A percentile compares a stretch with the other conserved stretches of the same genome.
Conservation (phyloP, 805 yeast species). For the Metschnikowia bowlesiae region DNA sequence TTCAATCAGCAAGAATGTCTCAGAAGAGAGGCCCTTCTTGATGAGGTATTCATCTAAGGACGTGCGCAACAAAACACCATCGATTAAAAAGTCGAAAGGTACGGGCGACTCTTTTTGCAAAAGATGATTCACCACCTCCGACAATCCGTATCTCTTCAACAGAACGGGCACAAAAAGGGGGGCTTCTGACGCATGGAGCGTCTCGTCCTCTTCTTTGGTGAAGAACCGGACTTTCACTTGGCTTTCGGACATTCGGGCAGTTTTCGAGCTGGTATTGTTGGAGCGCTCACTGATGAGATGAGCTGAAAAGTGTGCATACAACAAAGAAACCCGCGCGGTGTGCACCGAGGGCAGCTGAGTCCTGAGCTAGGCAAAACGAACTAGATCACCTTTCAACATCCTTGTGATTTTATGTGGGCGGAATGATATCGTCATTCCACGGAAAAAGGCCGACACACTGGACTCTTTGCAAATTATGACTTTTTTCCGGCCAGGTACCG, state of each 20-base stretch:
- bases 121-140: constrained; percentile 92
- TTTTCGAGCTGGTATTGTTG: neutral
- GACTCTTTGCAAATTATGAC: too few species aligned
- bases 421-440: too few species aligned
- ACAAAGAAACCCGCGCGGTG: constrained; percentile 1
- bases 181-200: constrained; percentile 64
- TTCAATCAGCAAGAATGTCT: constrained; percentile 74
- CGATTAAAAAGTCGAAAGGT: constrained; percentile 90
- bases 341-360: neutral
- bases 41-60: constrained; percentile 77
- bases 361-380: too few species aligned
- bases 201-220: constrained; percentile 78
- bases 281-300: constrained; percentile 7
- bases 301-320: constrained; percentile 1
- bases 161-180: constrained; percentile 86
- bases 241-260: constrained; percentile 27
- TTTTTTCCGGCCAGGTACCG: too few species aligned
- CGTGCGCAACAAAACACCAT: constrained; percentile 74
- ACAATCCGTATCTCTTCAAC: constrained; percentile 84
- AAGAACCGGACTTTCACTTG: constrained; percentile 79
- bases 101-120: constrained; percentile 57
- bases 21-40: constrained; percentile 74
- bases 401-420: too few species aligned
- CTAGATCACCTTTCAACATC: too few species aligned
- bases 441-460: too few species aligned